Conservation (phyloP, 2,329 filamentous ascomycete genomes). For the Tolypocladium ophioglossoides region DNA sequence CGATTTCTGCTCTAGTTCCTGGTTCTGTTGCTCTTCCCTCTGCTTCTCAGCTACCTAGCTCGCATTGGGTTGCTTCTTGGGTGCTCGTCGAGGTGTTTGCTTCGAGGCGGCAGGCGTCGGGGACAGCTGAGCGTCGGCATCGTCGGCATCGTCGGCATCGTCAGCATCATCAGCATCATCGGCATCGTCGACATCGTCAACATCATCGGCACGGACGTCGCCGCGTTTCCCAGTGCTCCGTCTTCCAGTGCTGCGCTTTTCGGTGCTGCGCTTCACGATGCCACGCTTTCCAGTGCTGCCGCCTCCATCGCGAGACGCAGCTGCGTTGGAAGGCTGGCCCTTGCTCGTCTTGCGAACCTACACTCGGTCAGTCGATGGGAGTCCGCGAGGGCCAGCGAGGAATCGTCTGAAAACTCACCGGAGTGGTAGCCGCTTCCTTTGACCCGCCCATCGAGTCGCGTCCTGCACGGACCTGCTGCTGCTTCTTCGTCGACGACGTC, state of each 20-base stretch:
- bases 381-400: neutral
- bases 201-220: neutral
- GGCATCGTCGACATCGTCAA: no score
- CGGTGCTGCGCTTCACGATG: neutral
- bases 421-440: neutral
- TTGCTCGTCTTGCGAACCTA: neutral
- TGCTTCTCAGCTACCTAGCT: neutral
- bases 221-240: neutral
- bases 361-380: neutral
- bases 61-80: neutral
- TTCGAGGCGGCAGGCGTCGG: neutral
- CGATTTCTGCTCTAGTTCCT: neutral
- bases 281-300: neutral
- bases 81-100: neutral
- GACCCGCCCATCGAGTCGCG: neutral
- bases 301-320: neutral
- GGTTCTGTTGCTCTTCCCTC: neutral
- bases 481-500: neutral
- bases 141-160: no score
- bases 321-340: neutral
- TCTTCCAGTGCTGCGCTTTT: neutral
- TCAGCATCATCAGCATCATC: no score
- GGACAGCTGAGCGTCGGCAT: neutral
- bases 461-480: neutral
- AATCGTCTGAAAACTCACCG: neutral